A percentile compares a stretch with the other conserved stretches of the same genome.
phyloP scores from a whole-genome alignment of 345 rosid genomes.

The Eucalyptus sp. region DNA sequence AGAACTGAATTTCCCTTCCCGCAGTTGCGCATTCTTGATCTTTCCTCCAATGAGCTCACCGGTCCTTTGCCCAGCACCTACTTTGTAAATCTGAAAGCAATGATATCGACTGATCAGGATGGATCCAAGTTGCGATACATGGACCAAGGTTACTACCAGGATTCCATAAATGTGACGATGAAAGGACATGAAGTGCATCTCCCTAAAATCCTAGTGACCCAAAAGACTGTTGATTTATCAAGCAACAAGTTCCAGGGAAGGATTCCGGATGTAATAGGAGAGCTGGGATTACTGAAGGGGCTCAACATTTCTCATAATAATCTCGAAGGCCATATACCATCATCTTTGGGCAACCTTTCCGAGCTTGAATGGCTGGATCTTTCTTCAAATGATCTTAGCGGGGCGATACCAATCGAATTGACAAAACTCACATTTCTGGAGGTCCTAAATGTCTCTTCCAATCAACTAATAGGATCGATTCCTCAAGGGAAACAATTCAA shows the following conservation, averaged over 20 bases:
- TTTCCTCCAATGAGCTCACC: background rate
- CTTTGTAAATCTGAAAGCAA: background rate
- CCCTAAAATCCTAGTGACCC: background rate
- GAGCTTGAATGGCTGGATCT: background rate
- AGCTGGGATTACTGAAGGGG: background rate
- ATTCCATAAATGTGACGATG: background rate
- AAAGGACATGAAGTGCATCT: background rate
- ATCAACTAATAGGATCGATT: background rate
- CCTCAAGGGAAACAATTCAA: background rate
- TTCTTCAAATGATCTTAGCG: background rate
- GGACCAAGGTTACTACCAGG: background rate
- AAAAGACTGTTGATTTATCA: background rate
- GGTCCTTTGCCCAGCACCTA: background rate
- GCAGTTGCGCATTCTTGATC: background rate
- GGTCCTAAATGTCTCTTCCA: background rate
- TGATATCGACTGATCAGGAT: background rate
- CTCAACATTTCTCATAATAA: background rate
- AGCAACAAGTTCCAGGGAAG: background rate
- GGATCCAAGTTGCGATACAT: background rate
- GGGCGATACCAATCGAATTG: background rate
- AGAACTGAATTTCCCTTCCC: background rate
- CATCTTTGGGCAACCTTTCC: background rate
- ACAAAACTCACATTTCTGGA: background rate
- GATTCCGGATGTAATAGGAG: background rate
- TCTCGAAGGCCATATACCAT: background rate